Percentiles rank a stretch among this genome's conserved stretches.
Conservation (phyloP, 345 rosid species). For the Pseudoturritis turrita region DNA sequence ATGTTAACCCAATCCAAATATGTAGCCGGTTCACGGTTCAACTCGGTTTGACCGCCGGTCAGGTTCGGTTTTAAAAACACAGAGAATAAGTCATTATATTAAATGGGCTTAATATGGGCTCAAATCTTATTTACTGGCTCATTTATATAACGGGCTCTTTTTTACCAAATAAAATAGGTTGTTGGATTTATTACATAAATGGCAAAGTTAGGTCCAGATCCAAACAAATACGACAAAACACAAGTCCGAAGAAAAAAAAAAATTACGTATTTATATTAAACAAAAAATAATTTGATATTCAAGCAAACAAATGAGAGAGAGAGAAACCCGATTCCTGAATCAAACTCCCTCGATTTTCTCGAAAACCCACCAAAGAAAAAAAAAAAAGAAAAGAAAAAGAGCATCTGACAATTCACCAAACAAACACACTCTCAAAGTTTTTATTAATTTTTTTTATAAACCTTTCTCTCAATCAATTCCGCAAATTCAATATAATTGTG, state of each 20-base stretch:
- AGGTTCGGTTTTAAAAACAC: too few relatives aligned
- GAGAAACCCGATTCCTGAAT: constrained; percentile 27
- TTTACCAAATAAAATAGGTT: not conserved
- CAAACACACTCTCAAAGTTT: constrained; percentile 18
- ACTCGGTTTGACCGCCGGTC: too few relatives aligned
- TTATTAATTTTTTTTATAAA: not conserved
- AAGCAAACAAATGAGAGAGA: constrained; percentile 21
- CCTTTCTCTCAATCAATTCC: not conserved
- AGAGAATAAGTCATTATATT: too few relatives aligned
- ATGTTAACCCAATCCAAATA: too few relatives aligned
- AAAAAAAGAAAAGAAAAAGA: constrained; percentile 9
- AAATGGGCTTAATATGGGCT: not conserved
- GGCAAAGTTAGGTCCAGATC: not conserved
- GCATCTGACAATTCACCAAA: constrained; percentile 46
- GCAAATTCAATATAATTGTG: not conserved
- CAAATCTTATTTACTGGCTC: not conserved
- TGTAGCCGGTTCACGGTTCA: too few relatives aligned
- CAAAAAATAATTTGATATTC: not conserved
- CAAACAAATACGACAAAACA: constrained; percentile 30
- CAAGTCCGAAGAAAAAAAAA: not conserved
- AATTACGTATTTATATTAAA: not conserved
- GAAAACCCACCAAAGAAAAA: constrained; percentile 19
- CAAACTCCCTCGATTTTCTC: constrained; percentile 29
- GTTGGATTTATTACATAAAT: not conserved
- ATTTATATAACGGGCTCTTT: not conserved